These are phyloP conservation scores for Nemania sp. DNA, from an alignment of 2,329 filamentous ascomycete genomes.

Conservation along the genomic window DNA sequence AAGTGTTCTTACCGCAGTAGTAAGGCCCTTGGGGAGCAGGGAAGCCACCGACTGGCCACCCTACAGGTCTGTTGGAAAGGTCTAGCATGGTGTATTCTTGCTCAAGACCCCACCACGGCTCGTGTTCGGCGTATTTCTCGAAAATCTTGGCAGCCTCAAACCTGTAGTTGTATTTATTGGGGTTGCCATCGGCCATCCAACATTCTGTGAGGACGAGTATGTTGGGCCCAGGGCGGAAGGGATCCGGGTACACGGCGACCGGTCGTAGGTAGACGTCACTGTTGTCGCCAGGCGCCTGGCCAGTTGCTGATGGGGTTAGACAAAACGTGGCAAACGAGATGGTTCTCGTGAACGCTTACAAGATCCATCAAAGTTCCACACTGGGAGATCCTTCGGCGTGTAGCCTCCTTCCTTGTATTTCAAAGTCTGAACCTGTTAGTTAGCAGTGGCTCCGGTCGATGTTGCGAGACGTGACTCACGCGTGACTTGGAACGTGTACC, in stretches of 20 bases:
- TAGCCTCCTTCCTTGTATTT: background rate
- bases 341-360: slow-evolving; percentile 48
- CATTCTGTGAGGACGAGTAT: slow-evolving; percentile 93
- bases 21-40: slow-evolving; percentile 92
- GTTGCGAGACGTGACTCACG: background rate
- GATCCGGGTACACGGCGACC: slow-evolving; percentile 85
- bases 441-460: too few relatives aligned
- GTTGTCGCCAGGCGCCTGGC: slow-evolving; percentile 91
- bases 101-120: slow-evolving; percentile 97
- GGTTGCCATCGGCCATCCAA: slow-evolving; percentile 90
- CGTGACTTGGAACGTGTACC: slow-evolving; percentile 61
- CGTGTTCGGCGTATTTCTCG: slow-evolving; percentile 79
- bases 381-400: slow-evolving; percentile 54
- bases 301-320: slow-evolving; percentile 52
- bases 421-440: too few relatives aligned
- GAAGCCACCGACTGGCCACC: slow-evolving; percentile 83
- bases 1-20: slow-evolving; percentile 72
- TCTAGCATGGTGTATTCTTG: slow-evolving; percentile 97
- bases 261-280: slow-evolving; percentile 97
- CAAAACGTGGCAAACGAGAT: too few relatives aligned
- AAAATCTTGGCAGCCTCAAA: slow-evolving; percentile 90
- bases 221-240: slow-evolving; percentile 88
- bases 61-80: slow-evolving; percentile 83
- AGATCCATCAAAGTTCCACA: slow-evolving; percentile 71
- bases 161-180: slow-evolving; percentile 98